Percentiles rank a stretch among this genome's conserved stretches.
Evolutionary conservation across 2,329 filamentous ascomycete genomes (phyloP).

Genomic region (Parasarocladium wereldwijsianum): DNA sequence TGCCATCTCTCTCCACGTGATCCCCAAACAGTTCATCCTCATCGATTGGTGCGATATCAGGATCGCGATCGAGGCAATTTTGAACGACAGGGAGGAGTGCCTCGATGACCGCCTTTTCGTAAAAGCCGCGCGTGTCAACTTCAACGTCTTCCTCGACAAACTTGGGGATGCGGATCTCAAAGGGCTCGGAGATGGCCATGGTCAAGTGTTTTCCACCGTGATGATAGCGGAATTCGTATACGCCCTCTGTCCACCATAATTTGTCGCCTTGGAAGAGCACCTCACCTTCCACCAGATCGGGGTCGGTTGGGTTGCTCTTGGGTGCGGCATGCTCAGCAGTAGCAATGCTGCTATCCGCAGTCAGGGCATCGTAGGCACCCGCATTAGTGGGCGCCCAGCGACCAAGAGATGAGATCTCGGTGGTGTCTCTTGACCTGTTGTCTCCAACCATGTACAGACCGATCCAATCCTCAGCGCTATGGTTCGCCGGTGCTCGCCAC

Average conservation of each 20-base stretch:
- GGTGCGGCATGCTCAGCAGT: conserved; percentile 47
- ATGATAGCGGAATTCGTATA: conserved; percentile 95
- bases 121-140: conserved; percentile 42
- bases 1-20: conserved; percentile 72
- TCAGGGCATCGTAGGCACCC: conserved; percentile 60
- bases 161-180: conserved; percentile 71
- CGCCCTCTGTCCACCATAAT: conserved; percentile 91
- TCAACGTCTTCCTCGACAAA: conserved; percentile 65
- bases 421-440: conserved; percentile 73
- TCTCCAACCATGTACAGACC: conserved; percentile 93
- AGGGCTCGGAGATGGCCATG: conserved; percentile 86
- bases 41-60: conserved; percentile 72
- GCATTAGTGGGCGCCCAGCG: conserved; percentile 76
- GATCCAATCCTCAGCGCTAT: conserved; percentile 88
- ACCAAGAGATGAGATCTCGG: conserved; percentile 71
- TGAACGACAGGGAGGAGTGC: conserved; percentile 70
- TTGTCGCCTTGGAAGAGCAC: conserved; percentile 85
- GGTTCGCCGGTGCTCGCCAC: conserved; percentile 79
- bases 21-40: conserved; percentile 73
- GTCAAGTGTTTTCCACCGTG: conserved; percentile 86
- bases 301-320: conserved; percentile 34
- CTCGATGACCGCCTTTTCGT: conserved; percentile 57
- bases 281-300: conserved; percentile 58
- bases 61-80: conserved; percentile 86
- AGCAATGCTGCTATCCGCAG: conserved; percentile 64